phyloP scores from a whole-genome alignment of 2,329 filamentous ascomycete genomes.

The Calonectria honghensis region DNA sequence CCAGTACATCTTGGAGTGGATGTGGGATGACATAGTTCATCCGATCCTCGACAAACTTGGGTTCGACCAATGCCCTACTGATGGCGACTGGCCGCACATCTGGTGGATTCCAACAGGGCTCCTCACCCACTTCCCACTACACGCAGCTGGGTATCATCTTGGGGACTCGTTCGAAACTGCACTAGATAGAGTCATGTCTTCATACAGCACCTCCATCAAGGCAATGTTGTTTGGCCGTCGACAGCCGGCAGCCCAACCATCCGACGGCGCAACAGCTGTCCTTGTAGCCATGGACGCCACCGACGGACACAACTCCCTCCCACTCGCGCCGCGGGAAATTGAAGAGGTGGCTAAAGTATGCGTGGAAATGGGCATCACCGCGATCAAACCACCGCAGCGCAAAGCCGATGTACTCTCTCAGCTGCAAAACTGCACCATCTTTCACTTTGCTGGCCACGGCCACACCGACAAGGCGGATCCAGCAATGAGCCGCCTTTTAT shows the following conservation, averaged over 20 bases:
- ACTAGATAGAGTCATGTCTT: slow-evolving; percentile 28
- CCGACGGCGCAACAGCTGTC: neutral
- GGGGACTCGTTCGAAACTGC: neutral
- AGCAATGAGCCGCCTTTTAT: slow-evolving; percentile 37
- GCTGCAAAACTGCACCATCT: slow-evolving; percentile 57
- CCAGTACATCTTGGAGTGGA: neutral
- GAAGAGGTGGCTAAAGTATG: slow-evolving; percentile 40
- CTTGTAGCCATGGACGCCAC: neutral
- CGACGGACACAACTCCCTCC: neutral
- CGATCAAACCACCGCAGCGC: slow-evolving; percentile 10
- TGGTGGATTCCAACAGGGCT: slow-evolving; percentile 5
- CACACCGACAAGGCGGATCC: slow-evolving; percentile 33
- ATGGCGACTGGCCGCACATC: neutral
- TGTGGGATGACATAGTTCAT: slow-evolving; percentile 3
- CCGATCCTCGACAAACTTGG: neutral
- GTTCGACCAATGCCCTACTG: neutral
- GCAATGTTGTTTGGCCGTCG: slow-evolving; percentile 2
- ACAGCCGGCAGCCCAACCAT: neutral
- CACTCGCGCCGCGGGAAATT: slow-evolving; percentile 48
- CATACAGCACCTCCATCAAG: slow-evolving; percentile 23
- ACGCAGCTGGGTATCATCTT: slow-evolving; percentile 27
- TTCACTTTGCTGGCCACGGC: slow-evolving; percentile 66
- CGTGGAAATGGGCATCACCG: neutral
- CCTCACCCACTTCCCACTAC: slow-evolving; percentile 31
- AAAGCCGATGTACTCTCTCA: slow-evolving; percentile 51